These are phyloP conservation scores for Fragaria vesca DNA, from an alignment of 306 rosid species.

Conservation along the genomic window DNA sequence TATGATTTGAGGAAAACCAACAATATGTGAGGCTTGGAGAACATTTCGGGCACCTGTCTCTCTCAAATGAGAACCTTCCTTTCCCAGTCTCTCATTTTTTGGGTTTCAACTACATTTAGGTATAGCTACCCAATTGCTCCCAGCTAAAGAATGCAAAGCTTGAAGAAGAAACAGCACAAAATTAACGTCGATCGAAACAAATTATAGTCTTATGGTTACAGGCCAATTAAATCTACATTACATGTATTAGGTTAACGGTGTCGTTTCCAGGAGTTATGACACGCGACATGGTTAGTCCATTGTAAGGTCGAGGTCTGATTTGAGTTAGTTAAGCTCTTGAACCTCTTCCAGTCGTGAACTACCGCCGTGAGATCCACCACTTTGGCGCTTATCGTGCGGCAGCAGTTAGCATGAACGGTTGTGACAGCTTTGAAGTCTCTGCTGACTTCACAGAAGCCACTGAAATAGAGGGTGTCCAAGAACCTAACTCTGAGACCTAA, in stretches of 20 bases:
- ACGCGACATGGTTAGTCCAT: slow-evolving; percentile 13
- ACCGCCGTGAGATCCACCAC: slow-evolving; percentile 22
- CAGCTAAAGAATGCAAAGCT: neutral
- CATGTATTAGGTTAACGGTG: neutral
- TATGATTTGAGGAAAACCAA: neutral
- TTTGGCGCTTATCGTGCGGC: slow-evolving; percentile 28
- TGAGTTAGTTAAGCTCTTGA: neutral
- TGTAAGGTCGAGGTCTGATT: slow-evolving; percentile 5
- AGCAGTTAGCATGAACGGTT: slow-evolving; percentile 36
- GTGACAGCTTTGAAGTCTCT: slow-evolving; percentile 25
- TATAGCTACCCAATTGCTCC: neutral
- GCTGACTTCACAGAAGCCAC: slow-evolving; percentile 37
- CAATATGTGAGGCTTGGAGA: slow-evolving; percentile 20
- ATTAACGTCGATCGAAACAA: neutral
- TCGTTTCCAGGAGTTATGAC: neutral
- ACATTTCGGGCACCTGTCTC: neutral
- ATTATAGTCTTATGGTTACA: neutral
- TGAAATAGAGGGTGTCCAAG: slow-evolving; percentile 29
- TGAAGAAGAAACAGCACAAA: neutral
- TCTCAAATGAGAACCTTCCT: too few species aligned
- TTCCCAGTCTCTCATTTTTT: neutral
- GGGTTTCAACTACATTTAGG: slow-evolving; percentile 3
- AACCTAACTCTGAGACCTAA: slow-evolving; percentile 16
- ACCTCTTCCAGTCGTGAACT: slow-evolving; percentile 30
- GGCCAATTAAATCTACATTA: neutral